These are phyloP conservation scores for Penicillium frequentans DNA, from an alignment of 2,329 filamentous ascomycete species.

Conservation along the genomic window DNA sequence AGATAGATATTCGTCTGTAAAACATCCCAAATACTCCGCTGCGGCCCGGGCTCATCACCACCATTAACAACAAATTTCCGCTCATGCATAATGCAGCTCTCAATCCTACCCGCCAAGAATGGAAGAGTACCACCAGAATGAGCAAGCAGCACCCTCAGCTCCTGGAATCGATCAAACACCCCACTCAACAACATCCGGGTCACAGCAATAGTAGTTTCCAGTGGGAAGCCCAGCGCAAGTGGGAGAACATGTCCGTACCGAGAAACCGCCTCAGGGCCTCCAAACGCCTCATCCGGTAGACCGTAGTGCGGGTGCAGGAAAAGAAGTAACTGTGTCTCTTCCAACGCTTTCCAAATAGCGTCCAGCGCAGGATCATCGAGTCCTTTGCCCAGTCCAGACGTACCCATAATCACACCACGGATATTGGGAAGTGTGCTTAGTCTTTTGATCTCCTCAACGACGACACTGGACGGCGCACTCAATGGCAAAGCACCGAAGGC, in stretches of 20 bases:
- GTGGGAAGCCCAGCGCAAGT: slow-evolving; percentile 80
- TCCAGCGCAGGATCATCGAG: slow-evolving; percentile 75
- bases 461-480: slow-evolving; percentile 65
- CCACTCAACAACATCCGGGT: slow-evolving; percentile 83
- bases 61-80: slow-evolving; percentile 68
- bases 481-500: slow-evolving; percentile 82
- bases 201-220: slow-evolving; percentile 90
- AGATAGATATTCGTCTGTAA: slow-evolving; percentile 77
- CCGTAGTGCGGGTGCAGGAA: slow-evolving; percentile 95
- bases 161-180: slow-evolving; percentile 74
- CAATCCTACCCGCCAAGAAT: slow-evolving; percentile 83
- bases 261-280: slow-evolving; percentile 67
- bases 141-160: slow-evolving; percentile 73
- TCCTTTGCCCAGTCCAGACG: slow-evolving; percentile 74
- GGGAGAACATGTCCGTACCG: slow-evolving; percentile 85
- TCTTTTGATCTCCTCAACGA: slow-evolving; percentile 61
- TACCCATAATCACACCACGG: slow-evolving; percentile 86
- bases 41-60: slow-evolving; percentile 59
- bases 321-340: slow-evolving; percentile 63
- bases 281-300: slow-evolving; percentile 76
- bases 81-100: slow-evolving; percentile 84
- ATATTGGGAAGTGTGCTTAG: slow-evolving; percentile 65
- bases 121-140: slow-evolving; percentile 88
- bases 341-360: slow-evolving; percentile 69
- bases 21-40: slow-evolving; percentile 62